Conservation (phyloP, 2,329 filamentous ascomycete genomes). For the Cladosporium velox region DNA sequence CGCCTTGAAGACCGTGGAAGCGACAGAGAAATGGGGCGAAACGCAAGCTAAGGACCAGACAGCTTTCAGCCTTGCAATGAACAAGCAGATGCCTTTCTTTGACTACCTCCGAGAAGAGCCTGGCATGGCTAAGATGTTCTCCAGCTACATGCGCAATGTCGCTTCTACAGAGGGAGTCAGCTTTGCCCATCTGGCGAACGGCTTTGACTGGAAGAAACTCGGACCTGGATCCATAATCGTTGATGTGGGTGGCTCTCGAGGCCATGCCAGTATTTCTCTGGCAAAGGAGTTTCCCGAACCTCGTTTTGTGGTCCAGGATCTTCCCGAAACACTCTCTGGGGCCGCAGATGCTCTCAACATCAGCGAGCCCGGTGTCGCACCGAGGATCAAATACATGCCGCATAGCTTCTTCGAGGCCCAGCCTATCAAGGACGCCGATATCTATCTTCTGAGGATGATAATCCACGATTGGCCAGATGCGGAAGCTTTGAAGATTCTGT, state of each 20-base stretch:
- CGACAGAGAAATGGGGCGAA: conserved; percentile 28
- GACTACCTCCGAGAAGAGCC: conserved; percentile 26
- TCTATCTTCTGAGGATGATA: conserved; percentile 33
- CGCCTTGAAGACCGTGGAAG: conserved; percentile 26
- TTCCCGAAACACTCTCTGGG: conserved; percentile 32
- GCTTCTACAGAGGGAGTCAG: conserved; percentile 55
- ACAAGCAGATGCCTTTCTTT: conserved; percentile 28
- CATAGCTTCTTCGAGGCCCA: conserved; percentile 36
- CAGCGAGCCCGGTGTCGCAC: conserved; percentile 6
- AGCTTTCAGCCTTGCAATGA: conserved; percentile 28
- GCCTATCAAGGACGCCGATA: conserved; percentile 34
- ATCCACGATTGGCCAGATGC: conserved; percentile 35
- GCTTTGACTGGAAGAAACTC: conserved; percentile 56
- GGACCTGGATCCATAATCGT: conserved; percentile 57
- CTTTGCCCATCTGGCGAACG: conserved; percentile 54
- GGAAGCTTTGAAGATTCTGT: conserved; percentile 28
- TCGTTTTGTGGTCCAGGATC: conserved; percentile 50
- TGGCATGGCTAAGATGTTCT: conserved; percentile 26
- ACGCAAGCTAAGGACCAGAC: conserved; percentile 28
- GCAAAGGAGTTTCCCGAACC: not conserved
- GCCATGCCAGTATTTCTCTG: not conserved
- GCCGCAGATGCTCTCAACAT: conserved; percentile 22
- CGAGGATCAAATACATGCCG: conserved; percentile 24
- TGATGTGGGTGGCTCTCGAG: conserved; percentile 37
- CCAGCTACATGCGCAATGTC: conserved; percentile 30